Evolutionary conservation across 2,329 filamentous ascomycete genomes (phyloP), one percentile per base, ranked within the genome.

Genomic region (Catunica adiposa): DNA sequence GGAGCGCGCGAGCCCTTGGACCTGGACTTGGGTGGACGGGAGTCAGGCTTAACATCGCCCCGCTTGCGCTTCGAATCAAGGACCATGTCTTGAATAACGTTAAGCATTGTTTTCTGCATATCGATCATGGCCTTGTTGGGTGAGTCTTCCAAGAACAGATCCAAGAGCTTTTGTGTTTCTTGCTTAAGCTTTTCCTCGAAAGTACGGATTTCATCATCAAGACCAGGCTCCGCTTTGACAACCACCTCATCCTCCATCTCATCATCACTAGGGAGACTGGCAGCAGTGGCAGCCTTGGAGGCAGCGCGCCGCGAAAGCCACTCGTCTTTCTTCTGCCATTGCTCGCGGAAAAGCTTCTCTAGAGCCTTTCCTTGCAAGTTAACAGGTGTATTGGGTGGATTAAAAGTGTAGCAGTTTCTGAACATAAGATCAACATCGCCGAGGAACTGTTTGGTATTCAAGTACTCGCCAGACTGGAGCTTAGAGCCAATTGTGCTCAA

Each of bases 351-450:
- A 1, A 90, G 65, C 3, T 79, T 76, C 65, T 94, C 81, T 2
- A 94, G 72, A 58, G 81, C 72, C 62, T 84, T 80, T 11, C 87
- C 90, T 61, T 84, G 74, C 29, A 74, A 67, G 57, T 86, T 82
- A 15, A 94, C 86, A 0, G 81, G 75, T 60, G 94, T 88, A 7
- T 80, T 82, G 0, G 77, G 72, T 2, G 74, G 72, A 62, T 98
- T 98, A 76, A 97, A 98, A 60, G 84, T 83, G 72, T 82, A 88
- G 67, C 90, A 96, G 67, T 98, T 98, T 62, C 79, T 76, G 64
- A 96, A 83, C 61, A 97, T 89, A 56, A 89, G 77, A 51, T 81
- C 78, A 55, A 95, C 79, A 63, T 94, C 89, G 58, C 77, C 77
- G 64, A 94, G 85, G 62, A 97, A 88, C 48, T 96, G 89, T 66